A percentile compares a stretch with the other conserved stretches of the same genome.
phyloP scores from a whole-genome alignment of 192 early-diverging fungal species.

The Podila verticillata region DNA sequence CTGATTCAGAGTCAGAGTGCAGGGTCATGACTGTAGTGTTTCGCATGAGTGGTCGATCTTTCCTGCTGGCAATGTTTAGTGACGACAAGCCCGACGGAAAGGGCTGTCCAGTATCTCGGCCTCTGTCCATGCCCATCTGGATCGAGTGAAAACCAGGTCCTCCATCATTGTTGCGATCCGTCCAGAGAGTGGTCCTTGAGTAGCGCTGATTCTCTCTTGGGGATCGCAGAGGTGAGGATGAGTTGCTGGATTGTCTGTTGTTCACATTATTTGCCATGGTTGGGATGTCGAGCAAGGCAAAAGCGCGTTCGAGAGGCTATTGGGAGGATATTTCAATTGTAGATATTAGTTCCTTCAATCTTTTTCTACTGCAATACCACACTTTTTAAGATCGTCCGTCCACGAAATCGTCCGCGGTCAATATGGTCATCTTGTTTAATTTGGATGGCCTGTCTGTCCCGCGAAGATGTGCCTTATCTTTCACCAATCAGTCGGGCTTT shows the following conservation, averaged over 20 bases:
- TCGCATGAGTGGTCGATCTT: conserved; percentile 9
- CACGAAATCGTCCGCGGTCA: too few species aligned
- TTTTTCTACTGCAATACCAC: neutral
- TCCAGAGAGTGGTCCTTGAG: neutral
- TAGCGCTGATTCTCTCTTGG: conserved; percentile 1
- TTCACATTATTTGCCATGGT: conserved; percentile 17
- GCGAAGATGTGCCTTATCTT: too few species aligned
- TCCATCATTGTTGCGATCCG: neutral
- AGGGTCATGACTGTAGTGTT: conserved; percentile 41
- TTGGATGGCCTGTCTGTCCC: too few species aligned
- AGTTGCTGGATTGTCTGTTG: conserved; percentile 2
- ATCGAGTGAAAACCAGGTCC: neutral
- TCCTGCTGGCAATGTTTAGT: neutral
- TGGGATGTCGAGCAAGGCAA: neutral
- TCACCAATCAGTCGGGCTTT: too few species aligned
- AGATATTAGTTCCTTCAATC: neutral
- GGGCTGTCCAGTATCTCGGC: neutral
- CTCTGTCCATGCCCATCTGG: neutral
- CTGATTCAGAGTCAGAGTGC: conserved; percentile 29
- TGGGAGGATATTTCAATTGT: neutral
- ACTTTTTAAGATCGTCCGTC: too few species aligned
- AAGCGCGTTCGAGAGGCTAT: neutral
- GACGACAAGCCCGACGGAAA: neutral
- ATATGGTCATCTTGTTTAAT: too few species aligned
- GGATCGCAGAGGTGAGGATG: neutral